Base-by-base conservation (phyloP, 2,329 filamentous ascomycete genomes). In the Sclerotinia minor region DNA sequence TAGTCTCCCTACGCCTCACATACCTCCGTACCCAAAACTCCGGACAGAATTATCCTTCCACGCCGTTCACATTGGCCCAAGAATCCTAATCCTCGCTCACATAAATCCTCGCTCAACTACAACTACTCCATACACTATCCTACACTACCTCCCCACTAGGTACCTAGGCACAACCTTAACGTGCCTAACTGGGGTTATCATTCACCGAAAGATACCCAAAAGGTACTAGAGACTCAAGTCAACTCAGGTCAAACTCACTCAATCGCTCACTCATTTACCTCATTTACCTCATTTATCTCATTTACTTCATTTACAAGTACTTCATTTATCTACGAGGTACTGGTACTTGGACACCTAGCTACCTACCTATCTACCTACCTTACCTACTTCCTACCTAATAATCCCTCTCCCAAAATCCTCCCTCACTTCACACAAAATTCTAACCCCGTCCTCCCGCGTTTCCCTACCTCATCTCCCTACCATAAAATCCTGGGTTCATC, bases 321-420 rank as follows among this genome's bases (percentile, higher is more conserved):
- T n/a, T 8, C 17, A 7, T 38, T 38, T 38, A 5, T 2, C 29
- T 55, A 38, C 19, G 2, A 29, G 29, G 29, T 29, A 29, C 29
- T 29, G 29, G 29, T 29, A 29, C 29, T 29, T 29, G 5, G 29
- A 29, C 5, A 53, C 29, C 52, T 35, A 21, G 29, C 52, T 54
- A 29, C 6, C 38, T 38, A 47, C 17, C 24, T 53, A 53, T 29
- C 52, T 35, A 21, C 52, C 52, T 35, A 29, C 15, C 49, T n/a
- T n/a, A n/a, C n/a, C n/a, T n/a, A n/a, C n/a, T n/a, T n/a, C n/a
- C n/a, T n/a, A n/a, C n/a, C n/a, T n/a, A n/a, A n/a, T n/a, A 59
- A 59, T 59, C 24, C 54, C 54, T 58, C 54, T 35, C 54, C n/a
- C n/a, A n/a, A n/a, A 24, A 35, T 35, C 54, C 54, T 57, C 54